These are phyloP conservation scores for Candida bentonensis DNA, from an alignment of 805 yeast species.

Conservation along the genomic window DNA sequence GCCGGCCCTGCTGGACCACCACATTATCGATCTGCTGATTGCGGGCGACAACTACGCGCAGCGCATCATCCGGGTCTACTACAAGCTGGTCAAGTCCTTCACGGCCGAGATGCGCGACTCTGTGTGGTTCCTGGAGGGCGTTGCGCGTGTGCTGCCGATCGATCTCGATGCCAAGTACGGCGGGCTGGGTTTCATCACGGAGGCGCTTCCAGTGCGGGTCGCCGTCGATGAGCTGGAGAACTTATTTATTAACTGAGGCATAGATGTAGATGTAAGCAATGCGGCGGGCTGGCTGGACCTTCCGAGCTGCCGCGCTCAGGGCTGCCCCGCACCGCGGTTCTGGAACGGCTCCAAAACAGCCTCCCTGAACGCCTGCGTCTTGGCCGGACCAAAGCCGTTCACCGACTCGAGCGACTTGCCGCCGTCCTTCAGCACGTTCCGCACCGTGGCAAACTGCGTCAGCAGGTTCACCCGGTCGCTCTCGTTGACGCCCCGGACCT, in stretches of 20 bases:
- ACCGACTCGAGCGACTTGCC: conserved; percentile 2
- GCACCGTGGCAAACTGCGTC: conserved; percentile 19
- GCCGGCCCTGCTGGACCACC: conserved; percentile 80
- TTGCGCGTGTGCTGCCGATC: conserved; percentile 73
- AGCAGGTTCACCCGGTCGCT: conserved; percentile 23
- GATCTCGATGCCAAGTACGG: conserved; percentile 76
- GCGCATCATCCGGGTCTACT: conserved; percentile 83
- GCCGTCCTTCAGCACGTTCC: conserved; percentile 17
- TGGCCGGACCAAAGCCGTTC: neutral
- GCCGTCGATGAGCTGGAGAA: neutral
- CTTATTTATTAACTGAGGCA: neutral
- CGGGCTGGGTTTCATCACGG: conserved; percentile 38
- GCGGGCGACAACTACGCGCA: conserved; percentile 78
- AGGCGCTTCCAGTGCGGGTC: conserved; percentile 19
- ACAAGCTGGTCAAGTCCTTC: conserved; percentile 64
- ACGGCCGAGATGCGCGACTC: conserved; percentile 77
- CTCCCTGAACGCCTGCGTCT: neutral
- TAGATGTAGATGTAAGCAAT: too few species aligned
- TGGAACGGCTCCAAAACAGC: neutral
- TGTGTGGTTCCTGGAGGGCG: conserved; percentile 92
- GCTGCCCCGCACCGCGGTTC: too few species aligned
- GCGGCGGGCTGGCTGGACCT: too few species aligned
- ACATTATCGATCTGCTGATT: conserved; percentile 62
- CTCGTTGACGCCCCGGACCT: conserved; percentile 25
- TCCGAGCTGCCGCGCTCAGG: too few species aligned